Evolutionary conservation across 768 basidiomycete genomes (phyloP), one percentile per base, ranked within the genome.

Genomic region (Termitomyces sp.): DNA sequence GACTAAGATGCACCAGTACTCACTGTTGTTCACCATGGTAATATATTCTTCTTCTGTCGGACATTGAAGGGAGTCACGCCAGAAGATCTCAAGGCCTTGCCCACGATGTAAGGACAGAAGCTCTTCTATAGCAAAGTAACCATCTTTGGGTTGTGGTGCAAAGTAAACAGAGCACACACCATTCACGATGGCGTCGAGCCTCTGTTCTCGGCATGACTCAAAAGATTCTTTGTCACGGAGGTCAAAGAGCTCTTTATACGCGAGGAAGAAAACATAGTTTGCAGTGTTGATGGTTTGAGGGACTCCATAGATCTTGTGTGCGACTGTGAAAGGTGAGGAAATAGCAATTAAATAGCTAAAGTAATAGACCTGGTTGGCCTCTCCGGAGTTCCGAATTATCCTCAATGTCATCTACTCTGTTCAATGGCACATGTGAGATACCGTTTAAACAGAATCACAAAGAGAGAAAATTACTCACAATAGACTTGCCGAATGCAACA

Each of bases 231-330:
- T 65, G 45, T 65, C 65, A 46, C 82, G 72, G 43, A 91, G 76
- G 11, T 75, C 73, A 59, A 88, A 83, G 1, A 98, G 78, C 60
- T 96, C 90, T 61, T 93, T 81, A 66, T 87, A 94, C 0, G 95
- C 96, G 42, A 93, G 81, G 65, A 98, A 99, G 66, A 96, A 98
- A 28, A 94, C 93, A 60, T 98, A 98, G 66, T 97, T 98, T 0
- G 96, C 96, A 0, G 88, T 85, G 67, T 99, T 99, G 73, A 99
- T 94, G 0, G 96, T 97, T 66, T 98, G 96, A 0, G 96, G 93
- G 2, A 97, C 74, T 1, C 96, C 96, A 63, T 96, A 99, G 61
- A 99, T 96, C 74, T 91, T 92, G 74, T 99, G 95, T 0, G 92
- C 84, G 22, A 95, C 95, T 87, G 58, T 1, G 26, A 26, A 32